Evolutionary conservation across 768 basidiomycete genomes (phyloP), one percentile per base, ranked within the genome.

Genomic region (Royoungia palumana): DNA sequence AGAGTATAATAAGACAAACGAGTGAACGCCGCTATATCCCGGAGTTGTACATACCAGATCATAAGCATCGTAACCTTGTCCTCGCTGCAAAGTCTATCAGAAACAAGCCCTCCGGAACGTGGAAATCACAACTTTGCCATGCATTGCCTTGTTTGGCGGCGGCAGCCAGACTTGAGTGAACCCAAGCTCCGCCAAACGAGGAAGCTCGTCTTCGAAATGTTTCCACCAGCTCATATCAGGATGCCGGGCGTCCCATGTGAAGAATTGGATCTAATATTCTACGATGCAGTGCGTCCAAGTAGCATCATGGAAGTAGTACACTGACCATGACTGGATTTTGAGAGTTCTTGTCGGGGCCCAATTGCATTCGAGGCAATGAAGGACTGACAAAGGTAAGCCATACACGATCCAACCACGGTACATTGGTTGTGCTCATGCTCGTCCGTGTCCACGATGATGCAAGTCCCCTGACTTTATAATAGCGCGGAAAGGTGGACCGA

Each of bases 161-260:
- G 89, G 89, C 27, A 92, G 68, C 89, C 89, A 93, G 4, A 82
- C 74, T 63, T 89, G 87, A 0, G 89, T 90, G 57, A 90, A 75
- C 13, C 89, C 90, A 53, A 88, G 70, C 38, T 77, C 71, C 5
- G 77, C 77, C 17, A 93, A 75, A 36, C 59, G 68, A 12, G 87
- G 83, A 11, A 86, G 68, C 59, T 89, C 82, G 10, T 55, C 56
- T 62, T 87, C 82, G 30, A 92, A 74, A 63, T 87, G 81, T 58
- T 75, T 74, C 89, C 90, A 93, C 89, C 90, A 91, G 63, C 83
- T 87, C 71, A 80, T 64, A 16, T 70, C 65, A 13, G 73, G 72
- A 56, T 79, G 75, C 22, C 68, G 66, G 25, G 79, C 69, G 44
- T 91, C 82, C 90, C 90, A 92, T 13, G 88, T 89, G 59, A 90